Base-by-base conservation (phyloP, 1,284 basidiomycete species). In the Austroboletus niveus region DNA sequence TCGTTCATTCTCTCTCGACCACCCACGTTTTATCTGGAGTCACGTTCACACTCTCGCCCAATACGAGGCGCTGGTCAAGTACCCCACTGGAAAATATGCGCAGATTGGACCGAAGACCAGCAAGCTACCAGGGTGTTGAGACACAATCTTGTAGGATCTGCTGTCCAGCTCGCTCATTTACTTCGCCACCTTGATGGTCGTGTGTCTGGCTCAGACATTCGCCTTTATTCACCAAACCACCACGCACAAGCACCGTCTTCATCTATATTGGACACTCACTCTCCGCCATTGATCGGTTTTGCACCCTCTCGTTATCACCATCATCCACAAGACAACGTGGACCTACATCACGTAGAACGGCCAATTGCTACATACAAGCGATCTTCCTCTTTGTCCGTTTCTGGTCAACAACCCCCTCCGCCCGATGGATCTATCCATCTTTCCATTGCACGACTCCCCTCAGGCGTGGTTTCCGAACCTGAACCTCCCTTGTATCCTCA, bases 51-150 rank as follows among this genome's bases (percentile, higher is more conserved):
- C 8, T 60, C 73, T 30, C 59, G 58, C 24, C 52, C 61, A 14
- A 64, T 20, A 22, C 57, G 66, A 42, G 72, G 70, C 20, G 56
- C 69, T n/a, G 52, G 72, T 8, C 55, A 65, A 0, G 42, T 51
- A 3, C 77, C 79, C 14, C 62, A 71, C 8, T 90, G 87, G 87
- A 82, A 81, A 58, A 72, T 75, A 36, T 87, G 85, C 61, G 72
- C 76, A 8, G 87, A 90, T 63, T 90, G 88, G 88, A 90, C 87
- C 0, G 86, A 90, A 64, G 83, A 77, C 41, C 77, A 77, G 51
- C 87, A 90, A 64, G 87, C 88, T 5, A 78, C 83, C 4, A 75
- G 75, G 14, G 74, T 86, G 15, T 68, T 89, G 51, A 78, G 77
- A 40, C 88, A 90, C 63, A 77, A 84, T 48, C 73, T 90, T 43